Base-by-base conservation (phyloP, 2,329 filamentous ascomycete genomes). In the Ophiocordyceps polyrhachis-furcata region DNA sequence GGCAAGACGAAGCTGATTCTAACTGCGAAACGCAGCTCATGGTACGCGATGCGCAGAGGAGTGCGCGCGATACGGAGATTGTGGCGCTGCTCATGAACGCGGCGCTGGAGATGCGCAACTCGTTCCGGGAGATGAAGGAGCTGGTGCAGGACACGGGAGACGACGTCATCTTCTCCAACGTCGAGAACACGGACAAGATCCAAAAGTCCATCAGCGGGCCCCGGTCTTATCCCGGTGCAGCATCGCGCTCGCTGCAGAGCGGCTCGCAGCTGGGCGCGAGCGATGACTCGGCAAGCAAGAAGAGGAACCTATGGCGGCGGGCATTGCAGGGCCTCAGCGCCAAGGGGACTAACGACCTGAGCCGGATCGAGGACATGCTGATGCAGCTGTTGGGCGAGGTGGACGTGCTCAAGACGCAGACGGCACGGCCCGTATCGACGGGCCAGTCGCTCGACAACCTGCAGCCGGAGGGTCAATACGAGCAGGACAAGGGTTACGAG, bases 41-140 rank as follows among this genome's bases (percentile, higher is more conserved):
- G 59, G 91, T 96, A 50, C 82, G 91, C 32, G 91, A 98, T 64
- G 91, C 89, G 38, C 89, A 96, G 64, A 81, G 91, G 48, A 96
- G 91, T 62, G 91, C 91, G 41, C 77, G 91, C 41, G 91, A 98
- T 55, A 96, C 91, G 0, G 91, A 98, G 62, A 95, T 98, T 45
- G 69, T 98, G 17, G 85, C 95, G 42, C 89, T 91, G 0, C 75
- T 98, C 29, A 91, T 98, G 49, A 81, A 89, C 48, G 88, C 87
- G 45, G 89, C 91, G 4, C 81, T 91, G 13, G 91, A 98, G 63
- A 96, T 96, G 88, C 85, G 89, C 50, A 93, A 84, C 53, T 93
- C 86, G 1, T 93, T 96, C 57, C 85, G 93, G 51, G 88, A 94
- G 54, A 83, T 98, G 72, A 95, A 91, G 68, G 83, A 81, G 50